Evolutionary conservation across 2,329 filamentous ascomycete species (phyloP), one percentile per base, ranked within the genome.

Genomic region (Cladobotryum mycophilum): DNA sequence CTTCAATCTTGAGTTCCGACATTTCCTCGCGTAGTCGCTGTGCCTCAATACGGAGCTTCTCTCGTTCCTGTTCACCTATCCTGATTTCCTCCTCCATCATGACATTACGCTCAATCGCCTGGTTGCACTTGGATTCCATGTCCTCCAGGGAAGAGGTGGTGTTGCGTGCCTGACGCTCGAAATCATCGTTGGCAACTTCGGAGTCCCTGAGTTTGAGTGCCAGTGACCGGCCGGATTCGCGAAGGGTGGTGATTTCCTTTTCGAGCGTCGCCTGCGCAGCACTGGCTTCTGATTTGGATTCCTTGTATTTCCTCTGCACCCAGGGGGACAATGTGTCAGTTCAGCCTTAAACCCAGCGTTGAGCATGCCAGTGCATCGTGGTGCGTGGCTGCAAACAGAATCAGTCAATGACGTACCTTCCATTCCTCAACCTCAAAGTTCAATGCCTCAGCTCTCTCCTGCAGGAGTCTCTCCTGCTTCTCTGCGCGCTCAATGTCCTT

Each of bases 131-230:
- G 55, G 88, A 92, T 71, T 99, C 93, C 68, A 99, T 78, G 65
- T 99, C 93, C 71, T 99, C 93, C 55, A 97, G 81, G 46, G 92
- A 96, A 41, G 91, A 96, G 35, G 89, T 91, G 25, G 92, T 96
- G 69, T 96, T 93, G 60, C 93, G 85, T 59, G 93, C 92, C 72
- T 97, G 92, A 58, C 90, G 85, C 74, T 99, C 93, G 66, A 92
- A 96, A 69, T 99, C 93, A 75, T 99, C 93, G 72, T 97, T 99
- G 66, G 88, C 89, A 49, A 99, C 93, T 70, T 99, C 93, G 60
- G 92, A 96, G 67, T 99, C 93, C 59, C 93, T 85, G 52, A 99
- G 75, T 69, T 81, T 88, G 56, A 96, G 76, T 62, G 93, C 87
- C 54, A 96, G 71, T 3, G 85, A 84, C 57, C 93, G 79, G 68